Evolutionary conservation across 441 rosid genomes (phyloP), one percentile per base, ranked within the genome.

Genomic region (Pelargonium fulgidum): DNA sequence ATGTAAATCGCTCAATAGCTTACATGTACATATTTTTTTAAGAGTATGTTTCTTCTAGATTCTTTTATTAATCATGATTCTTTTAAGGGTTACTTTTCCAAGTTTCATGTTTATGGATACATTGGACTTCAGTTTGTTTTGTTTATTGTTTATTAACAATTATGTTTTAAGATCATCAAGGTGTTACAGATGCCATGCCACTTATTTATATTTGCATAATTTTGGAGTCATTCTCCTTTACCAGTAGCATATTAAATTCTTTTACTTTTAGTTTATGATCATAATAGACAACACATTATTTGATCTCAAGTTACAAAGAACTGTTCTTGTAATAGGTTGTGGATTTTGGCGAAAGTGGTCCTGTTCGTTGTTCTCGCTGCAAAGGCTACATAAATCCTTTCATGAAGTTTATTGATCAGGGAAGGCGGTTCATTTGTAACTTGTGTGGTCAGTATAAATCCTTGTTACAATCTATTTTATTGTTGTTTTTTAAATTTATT

Each of bases 261-360:
- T 17, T 10, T 17, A 7, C 20, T 4, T 14, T 19, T n/a, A 58
- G 8, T 19, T 17, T 17, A 58, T 9, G 36, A 17, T 61, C 20
- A 61, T 61, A 19, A 24, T 10, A 20, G 8, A 36, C 64, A 24
- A 22, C 13, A 0, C 0, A 24, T 61, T 61, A 8, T 9, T 29
- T 63, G 42, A 13, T 13, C 42, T 24, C 33, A 24, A 63, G 3
- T 13, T 59, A 59, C 20, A 19, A 59, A 19, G 64, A 59, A 19
- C 33, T 59, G 50, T 24, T 75, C 50, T 58, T 63, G 5, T 10
- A 22, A 36, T 72, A 78, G 81, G 73, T 78, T 65, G 78, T 78
- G 67, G 81, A 74, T 72, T 78, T 78, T 68, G 81, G 78, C 14
- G 78, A 78, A 54, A 70, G 73, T 65, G 78, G 81, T 54, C 78